Base-by-base conservation (phyloP, 2,329 filamentous ascomycete species). In the Biscogniauxia mediterranea region DNA sequence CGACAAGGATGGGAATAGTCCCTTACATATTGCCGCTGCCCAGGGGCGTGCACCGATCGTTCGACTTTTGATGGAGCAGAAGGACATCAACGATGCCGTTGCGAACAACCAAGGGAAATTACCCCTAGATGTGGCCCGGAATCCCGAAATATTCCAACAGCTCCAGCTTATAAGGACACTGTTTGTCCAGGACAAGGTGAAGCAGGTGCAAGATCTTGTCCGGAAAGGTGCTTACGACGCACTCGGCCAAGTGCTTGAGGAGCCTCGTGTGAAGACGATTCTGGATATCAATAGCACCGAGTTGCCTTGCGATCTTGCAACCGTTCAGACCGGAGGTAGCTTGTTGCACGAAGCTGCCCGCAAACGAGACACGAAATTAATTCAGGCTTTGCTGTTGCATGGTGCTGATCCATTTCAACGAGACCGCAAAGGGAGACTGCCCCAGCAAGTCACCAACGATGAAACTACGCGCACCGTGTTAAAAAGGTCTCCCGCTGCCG, bases 381-480 rank as follows among this genome's bases (percentile, higher is more conserved):
- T 97, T 61, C 91, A 98, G 73, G 85, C 97, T 19, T 83, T 99
- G 13, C 81, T 99, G 46, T 87, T 98, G 57, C 96, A 98, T 72
- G 95, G 95, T 11, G 95, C 94, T 11, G 95, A 99, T 75, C 95
- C 95, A 0, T 99, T 99, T 78, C 89, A 93, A 59, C 88, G 95
- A 62, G 95, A 99, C 76, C 91, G 93, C 69, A 97, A 93, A 78
- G 95, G 95, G 55, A 98, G 96, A 76, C 83, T 99, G 32, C 93
- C 95, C 2, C 95, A 99, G 73, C 94, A 97, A 75, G 89, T 97
- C 53, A 98, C 95, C 57, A 97, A 95, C 73, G 95, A 99, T 74
- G 95, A 99, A 71, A 86, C 86, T 62, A 97, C 92, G 17, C 87
- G 89, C 61, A 87, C 90, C 9, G 94, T 99, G 71, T 80, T 99